Evolutionary conservation across 139 green algal species (phyloP).

Genomic region (Chlamydomonas eustigma): DNA sequence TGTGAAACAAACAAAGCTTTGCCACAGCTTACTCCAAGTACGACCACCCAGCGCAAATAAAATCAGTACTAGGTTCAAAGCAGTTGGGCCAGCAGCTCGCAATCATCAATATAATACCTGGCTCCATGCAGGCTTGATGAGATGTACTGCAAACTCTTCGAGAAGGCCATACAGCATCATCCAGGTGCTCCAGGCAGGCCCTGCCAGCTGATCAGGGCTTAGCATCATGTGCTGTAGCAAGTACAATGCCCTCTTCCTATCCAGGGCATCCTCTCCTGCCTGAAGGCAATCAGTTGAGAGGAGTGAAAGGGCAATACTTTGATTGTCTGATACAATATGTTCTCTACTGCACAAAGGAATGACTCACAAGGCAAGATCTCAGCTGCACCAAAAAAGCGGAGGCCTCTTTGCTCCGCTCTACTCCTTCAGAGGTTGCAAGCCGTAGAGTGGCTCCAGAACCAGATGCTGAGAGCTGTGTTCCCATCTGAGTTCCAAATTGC

Average conservation of each 20-base stretch:
- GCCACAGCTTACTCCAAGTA: too few relatives aligned
- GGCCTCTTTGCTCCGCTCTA: not conserved
- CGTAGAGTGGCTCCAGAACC: constrained; percentile 13
- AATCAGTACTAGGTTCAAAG: too few relatives aligned
- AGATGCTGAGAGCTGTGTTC: too few relatives aligned
- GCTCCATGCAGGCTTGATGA: constrained; percentile 24
- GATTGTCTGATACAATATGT: too few relatives aligned
- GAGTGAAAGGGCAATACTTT: not conserved
- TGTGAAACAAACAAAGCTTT: too few relatives aligned
- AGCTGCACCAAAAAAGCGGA: constrained; percentile 26
- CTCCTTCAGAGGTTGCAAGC: constrained; percentile 7
- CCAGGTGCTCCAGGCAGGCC: constrained; percentile 24
- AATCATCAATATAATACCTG: too few relatives aligned
- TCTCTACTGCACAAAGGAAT: not conserved
- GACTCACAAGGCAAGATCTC: constrained; percentile 23
- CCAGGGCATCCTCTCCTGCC: constrained; percentile 26
- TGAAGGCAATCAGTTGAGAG: not conserved
- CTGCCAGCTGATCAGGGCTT: not conserved
- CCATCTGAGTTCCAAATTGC: too few relatives aligned
- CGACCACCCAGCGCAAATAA: too few relatives aligned
- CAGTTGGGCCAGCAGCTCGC: too few relatives aligned
- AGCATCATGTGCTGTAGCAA: constrained; percentile 26
- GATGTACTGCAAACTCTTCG: constrained; percentile 35
- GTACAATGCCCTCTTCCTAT: constrained; percentile 25
- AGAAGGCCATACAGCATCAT: constrained; percentile 24